Evolutionary conservation across 2,329 filamentous ascomycete genomes (phyloP), one percentile per base, ranked within the genome.

Genomic region (Lanzia echinophila): DNA sequence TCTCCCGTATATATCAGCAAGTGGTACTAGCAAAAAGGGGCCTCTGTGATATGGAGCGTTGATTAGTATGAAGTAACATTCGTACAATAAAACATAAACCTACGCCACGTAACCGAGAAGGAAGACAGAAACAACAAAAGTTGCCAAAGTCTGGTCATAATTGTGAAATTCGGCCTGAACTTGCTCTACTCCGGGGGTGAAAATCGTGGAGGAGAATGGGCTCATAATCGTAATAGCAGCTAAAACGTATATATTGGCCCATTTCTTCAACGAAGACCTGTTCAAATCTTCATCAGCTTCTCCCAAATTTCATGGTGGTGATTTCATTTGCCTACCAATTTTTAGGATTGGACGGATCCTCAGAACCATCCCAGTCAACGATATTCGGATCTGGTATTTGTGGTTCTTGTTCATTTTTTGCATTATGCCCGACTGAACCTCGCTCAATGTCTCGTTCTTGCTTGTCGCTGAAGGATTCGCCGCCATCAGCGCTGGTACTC

Each of bases 1-100:
- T 1, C 81, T 76, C 17, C 81, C 81, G 59, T 79, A 82, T 6
- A 82, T 66, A 63, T 87, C 83, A 8, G 76, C 81, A 7, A 85
- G 55, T 0, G 84, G 83, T 0, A 78, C 80, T 53, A 81, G 75
- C 3, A 84, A 39, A 44, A 85, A 66, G 0, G 83, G 82, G 0
- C 81, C 83, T 17, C 38, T 42, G 38, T 38, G 12, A 20, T 36
- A 13, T n/a, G 11, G 11, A 36, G 15, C 12, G 2, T 5, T 22
- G 3, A 20, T 42, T 42, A 42, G 38, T 17, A 19, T 20, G 17
- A 20, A 6, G n/a, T 20, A 42, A 7, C 17, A 42, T 20, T 17
- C 6, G 17, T 6, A 20, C 19, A 42, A 11, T 19, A n/a, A 19
- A 17, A 11, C 11, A 39, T 11, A 15, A 20, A 42, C 38, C 6